These are phyloP conservation scores for Elongisporangium undulatum DNA, from an alignment of 352 stramenopile genomes.

Conservation along the genomic window DNA sequence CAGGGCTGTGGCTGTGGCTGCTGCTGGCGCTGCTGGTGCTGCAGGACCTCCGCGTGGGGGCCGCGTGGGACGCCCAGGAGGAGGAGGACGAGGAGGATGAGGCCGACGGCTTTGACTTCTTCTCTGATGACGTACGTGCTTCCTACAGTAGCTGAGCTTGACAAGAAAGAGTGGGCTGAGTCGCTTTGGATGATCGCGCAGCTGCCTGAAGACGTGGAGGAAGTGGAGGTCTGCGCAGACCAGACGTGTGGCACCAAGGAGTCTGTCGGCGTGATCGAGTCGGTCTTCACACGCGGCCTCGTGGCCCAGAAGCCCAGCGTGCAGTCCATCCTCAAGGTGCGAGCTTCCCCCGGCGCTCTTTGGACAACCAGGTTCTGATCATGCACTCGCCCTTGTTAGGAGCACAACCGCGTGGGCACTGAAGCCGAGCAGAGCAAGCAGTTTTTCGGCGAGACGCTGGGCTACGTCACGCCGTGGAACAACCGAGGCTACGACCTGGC, in stretches of 20 bases:
- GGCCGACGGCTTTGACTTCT: conserved; percentile 26
- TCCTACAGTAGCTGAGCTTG: background rate
- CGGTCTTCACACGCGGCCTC: conserved; percentile 40
- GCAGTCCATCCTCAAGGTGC: conserved; percentile 33
- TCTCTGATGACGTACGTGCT: conserved; percentile 20
- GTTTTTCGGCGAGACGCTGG: conserved; percentile 55
- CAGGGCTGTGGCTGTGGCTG: conserved; percentile 2
- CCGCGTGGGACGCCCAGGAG: conserved; percentile 13
- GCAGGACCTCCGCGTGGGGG: conserved; percentile 1
- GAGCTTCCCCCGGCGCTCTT: background rate
- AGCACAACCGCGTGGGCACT: conserved; percentile 28
- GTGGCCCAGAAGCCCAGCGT: conserved; percentile 43
- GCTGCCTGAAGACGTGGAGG: conserved; percentile 18
- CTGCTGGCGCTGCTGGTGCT: conserved; percentile 15
- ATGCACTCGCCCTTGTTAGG: conserved; percentile 4
- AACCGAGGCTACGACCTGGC: conserved; percentile 67
- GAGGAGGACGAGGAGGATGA: conserved; percentile 26
- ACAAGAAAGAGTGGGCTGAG: background rate
- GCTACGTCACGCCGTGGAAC: conserved; percentile 84
- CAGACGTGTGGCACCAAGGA: conserved; percentile 21
- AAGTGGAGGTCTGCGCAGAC: conserved; percentile 27
- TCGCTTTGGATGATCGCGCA: conserved; percentile 14
- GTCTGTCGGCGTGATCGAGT: conserved; percentile 11
- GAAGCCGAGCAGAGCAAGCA: conserved; percentile 12
- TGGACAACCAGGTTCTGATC: background rate